phyloP scores from a whole-genome alignment of 805 yeast species.

The Candida alai region DNA sequence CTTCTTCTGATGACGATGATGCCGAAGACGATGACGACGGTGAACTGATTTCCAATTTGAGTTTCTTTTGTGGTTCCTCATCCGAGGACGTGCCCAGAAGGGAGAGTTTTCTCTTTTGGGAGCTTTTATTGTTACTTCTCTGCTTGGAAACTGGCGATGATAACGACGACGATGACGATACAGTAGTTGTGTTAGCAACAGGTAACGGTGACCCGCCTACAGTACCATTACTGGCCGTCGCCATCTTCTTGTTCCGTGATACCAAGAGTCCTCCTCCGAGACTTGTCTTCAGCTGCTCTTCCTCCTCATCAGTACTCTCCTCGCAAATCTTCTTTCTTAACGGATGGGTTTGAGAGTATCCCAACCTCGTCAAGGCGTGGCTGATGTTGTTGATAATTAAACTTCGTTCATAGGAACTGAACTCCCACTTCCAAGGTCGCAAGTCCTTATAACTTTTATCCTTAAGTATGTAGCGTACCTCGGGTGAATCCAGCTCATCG shows the following conservation, averaged over 20 bases:
- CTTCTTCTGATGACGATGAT: conserved; percentile 31
- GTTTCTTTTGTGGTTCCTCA: conserved; percentile 11
- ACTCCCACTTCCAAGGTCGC: conserved; percentile 36
- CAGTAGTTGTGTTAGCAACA: conserved; percentile 1
- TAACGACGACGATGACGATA: not conserved
- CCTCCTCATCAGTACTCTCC: conserved; percentile 5
- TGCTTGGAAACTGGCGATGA: not conserved
- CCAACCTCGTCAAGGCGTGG: conserved; percentile 38
- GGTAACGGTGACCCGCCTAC: conserved; percentile 3
- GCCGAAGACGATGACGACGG: conserved; percentile 35
- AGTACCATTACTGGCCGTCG: no score
- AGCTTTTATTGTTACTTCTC: not conserved
- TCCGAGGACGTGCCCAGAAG: conserved; percentile 10
- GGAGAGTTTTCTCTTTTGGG: conserved; percentile 8
- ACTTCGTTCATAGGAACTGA: conserved; percentile 27
- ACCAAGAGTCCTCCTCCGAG: conserved; percentile 22
- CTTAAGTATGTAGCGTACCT: conserved; percentile 33
- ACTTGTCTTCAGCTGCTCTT: conserved; percentile 8
- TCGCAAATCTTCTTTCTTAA: conserved; percentile 30
- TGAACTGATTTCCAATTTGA: conserved; percentile 5
- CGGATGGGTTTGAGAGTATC: conserved; percentile 42
- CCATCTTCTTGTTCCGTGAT: no score
- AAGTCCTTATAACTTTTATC: conserved; percentile 41
- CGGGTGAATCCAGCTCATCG: no score
- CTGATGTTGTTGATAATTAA: conserved; percentile 31